A percentile compares a stretch with the other conserved stretches of the same genome.
Conservation (phyloP, 2,329 filamentous ascomycete species). For the Alternaria brassicicola region DNA sequence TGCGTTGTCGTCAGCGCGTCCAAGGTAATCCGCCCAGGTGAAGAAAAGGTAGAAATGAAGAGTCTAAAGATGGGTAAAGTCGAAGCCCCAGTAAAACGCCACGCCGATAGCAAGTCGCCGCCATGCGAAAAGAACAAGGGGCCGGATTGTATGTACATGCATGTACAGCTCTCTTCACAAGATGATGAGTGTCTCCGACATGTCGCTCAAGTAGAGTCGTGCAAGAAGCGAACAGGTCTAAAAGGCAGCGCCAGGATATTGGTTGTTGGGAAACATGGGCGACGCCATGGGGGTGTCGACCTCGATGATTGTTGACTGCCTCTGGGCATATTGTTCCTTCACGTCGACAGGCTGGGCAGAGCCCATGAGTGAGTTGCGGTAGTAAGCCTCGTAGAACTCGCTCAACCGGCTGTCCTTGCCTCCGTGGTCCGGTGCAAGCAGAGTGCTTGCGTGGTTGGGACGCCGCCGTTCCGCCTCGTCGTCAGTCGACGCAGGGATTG, state of each 20-base stretch:
- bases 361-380: constrained; percentile 37
- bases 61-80: not conserved
- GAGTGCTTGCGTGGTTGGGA: constrained; percentile 21
- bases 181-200: not conserved
- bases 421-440: constrained; percentile 23
- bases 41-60: not conserved
- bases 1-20: not conserved
- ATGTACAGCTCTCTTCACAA: not conserved
- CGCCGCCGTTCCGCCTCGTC: constrained; percentile 23
- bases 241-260: constrained; percentile 28
- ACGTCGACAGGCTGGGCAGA: constrained; percentile 11
- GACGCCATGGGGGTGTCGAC: constrained; percentile 36
- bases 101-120: not conserved
- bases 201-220: not conserved
- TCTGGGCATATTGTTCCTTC: constrained; percentile 22
- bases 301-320: constrained; percentile 38
- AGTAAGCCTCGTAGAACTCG: constrained; percentile 51
- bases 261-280: constrained; percentile 24
- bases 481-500: constrained; percentile 17
- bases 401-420: constrained; percentile 39
- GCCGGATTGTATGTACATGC: not conserved
- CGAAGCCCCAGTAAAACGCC: not conserved
- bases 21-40: not conserved
- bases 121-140: not conserved
- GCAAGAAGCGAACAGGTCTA: constrained; percentile 10